Percentiles rank a stretch among this genome's conserved stretches.
Conservation (phyloP, 768 basidiomycete genomes). For the Mycena galopus region DNA sequence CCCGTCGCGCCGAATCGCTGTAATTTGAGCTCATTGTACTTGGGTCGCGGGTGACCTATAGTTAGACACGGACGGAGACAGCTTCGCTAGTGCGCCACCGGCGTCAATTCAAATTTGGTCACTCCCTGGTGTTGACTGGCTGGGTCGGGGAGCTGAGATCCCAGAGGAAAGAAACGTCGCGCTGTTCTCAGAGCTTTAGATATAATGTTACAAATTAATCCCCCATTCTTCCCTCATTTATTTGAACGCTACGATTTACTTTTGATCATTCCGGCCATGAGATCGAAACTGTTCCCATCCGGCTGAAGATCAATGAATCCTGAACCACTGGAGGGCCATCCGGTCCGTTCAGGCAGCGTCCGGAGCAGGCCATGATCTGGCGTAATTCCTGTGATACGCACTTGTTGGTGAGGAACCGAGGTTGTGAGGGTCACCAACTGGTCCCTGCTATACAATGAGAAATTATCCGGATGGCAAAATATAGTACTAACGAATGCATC, state of each 20-base stretch:
- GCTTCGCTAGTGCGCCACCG: too few species aligned
- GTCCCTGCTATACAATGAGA: constrained; percentile 63
- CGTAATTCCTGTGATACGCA: constrained; percentile 89
- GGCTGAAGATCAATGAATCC: constrained; percentile 93
- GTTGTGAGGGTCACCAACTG: constrained; percentile 89
- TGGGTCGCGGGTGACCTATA: too few species aligned
- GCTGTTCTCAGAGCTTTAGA: too few species aligned
- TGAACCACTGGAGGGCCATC: constrained; percentile 41
- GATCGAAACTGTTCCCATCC: constrained; percentile 96
- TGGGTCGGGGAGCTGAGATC: too few species aligned
- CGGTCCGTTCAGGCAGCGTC: constrained; percentile 73
- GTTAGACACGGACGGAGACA: too few species aligned
- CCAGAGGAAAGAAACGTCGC: too few species aligned
- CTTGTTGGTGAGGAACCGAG: constrained; percentile 72
- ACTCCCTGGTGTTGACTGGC: too few species aligned
- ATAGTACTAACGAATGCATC: constrained; percentile 87
- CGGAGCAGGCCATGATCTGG: constrained; percentile 89
- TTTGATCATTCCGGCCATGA: constrained; percentile 90
- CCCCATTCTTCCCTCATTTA: too few species aligned
- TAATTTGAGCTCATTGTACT: too few species aligned
- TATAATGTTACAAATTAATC: too few species aligned
- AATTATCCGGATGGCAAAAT: not conserved
- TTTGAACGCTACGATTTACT: constrained; percentile 48
- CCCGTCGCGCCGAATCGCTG: too few species aligned
- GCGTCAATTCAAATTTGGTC: too few species aligned